A percentile compares a stretch with the other conserved stretches of the same genome.
These are phyloP conservation scores for Phialocephala subalpina DNA, from an alignment of 2,329 filamentous ascomycete genomes.

Conservation along the genomic window DNA sequence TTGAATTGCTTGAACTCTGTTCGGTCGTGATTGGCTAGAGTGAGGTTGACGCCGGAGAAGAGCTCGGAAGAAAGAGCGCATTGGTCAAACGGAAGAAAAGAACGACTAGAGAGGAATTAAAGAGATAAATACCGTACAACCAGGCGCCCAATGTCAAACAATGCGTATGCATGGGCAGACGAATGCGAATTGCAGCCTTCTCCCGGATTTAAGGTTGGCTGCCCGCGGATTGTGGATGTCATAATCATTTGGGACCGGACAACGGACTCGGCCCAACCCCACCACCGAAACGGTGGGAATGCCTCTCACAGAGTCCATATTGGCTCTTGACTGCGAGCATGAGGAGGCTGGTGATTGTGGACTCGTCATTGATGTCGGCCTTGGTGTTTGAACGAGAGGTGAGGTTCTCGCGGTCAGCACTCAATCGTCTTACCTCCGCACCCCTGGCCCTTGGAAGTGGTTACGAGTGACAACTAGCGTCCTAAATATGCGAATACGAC, in stretches of 20 bases:
- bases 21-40: conserved; percentile 3
- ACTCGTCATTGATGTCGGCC: not conserved
- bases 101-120: conserved; percentile 9
- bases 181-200: conserved; percentile 12
- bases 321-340: not conserved
- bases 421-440: not conserved
- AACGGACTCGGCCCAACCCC: conserved; percentile 15
- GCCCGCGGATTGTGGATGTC: not conserved
- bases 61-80: conserved; percentile 53
- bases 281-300: conserved; percentile 5
- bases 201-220: conserved; percentile 10
- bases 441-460: not conserved
- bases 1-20: conserved; percentile 13
- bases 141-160: not conserved
- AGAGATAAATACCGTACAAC: conserved; percentile 8
- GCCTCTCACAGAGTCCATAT: not conserved
- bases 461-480: not conserved
- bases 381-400: not conserved
- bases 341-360: not conserved
- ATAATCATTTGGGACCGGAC: conserved; percentile 3
- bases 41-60: conserved; percentile 35
- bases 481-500: not conserved
- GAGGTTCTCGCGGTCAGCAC: conserved; percentile 4
- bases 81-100: conserved; percentile 52
- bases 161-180: not conserved